Percentiles rank a stretch among this genome's conserved stretches.
phyloP scores from a whole-genome alignment of 192 early-diverging fungal genomes.

The Neocallimastix lanati region DNA sequence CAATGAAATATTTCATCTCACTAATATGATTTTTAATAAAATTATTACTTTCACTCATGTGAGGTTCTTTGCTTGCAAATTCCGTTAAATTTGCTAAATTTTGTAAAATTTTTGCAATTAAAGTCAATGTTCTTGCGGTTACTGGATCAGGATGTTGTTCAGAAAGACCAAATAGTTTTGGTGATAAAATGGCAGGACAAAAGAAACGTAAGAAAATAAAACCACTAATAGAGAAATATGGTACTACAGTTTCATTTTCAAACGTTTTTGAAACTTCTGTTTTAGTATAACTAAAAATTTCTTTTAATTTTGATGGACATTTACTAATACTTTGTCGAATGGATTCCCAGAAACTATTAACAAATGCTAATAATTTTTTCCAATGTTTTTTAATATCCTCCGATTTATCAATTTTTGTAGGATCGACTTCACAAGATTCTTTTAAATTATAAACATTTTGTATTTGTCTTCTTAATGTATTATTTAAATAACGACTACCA shows the following conservation, averaged over 20 bases:
- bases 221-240: slow-evolving; percentile 21
- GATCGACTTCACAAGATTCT: background rate
- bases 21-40: background rate
- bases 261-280: background rate
- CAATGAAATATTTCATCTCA: background rate
- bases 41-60: slow-evolving; percentile 22
- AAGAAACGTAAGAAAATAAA: slow-evolving; percentile 53
- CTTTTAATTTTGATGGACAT: background rate
- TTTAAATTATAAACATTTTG: background rate
- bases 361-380: background rate
- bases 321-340: background rate
- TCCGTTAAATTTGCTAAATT: slow-evolving; percentile 46
- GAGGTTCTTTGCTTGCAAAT: slow-evolving; percentile 41
- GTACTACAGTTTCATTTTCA: slow-evolving; percentile 4
- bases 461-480: background rate
- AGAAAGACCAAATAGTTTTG: slow-evolving; percentile 53
- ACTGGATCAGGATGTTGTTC: slow-evolving; percentile 32
- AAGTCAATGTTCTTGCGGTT: slow-evolving; percentile 38
- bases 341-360: background rate
- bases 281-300: background rate
- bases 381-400: background rate
- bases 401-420: background rate
- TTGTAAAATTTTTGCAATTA: slow-evolving; percentile 56
- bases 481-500: background rate
- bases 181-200: slow-evolving; percentile 53